These are phyloP conservation scores for Phytophthora pistaciae DNA, from an alignment of 352 stramenopile species.

Conservation along the genomic window DNA sequence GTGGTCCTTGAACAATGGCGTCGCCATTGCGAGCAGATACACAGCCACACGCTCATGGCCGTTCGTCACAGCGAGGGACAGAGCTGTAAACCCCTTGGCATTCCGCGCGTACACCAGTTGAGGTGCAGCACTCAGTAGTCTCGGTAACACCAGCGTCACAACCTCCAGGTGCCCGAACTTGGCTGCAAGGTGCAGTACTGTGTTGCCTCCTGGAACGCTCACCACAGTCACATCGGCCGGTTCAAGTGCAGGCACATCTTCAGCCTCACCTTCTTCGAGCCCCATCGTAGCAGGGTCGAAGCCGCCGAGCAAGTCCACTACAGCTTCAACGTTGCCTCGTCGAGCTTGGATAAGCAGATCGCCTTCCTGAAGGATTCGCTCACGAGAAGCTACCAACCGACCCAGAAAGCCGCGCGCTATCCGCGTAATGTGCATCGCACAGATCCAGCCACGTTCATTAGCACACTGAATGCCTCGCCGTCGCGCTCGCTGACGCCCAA, in stretches of 20 bases:
- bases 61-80: conserved; percentile 58
- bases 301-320: conserved; percentile 74
- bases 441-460: conserved; percentile 43
- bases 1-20: conserved; percentile 43
- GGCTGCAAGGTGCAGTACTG: conserved; percentile 58
- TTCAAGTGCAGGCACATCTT: conserved; percentile 18
- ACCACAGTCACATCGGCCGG: conserved; percentile 47
- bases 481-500: conserved; percentile 42
- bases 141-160: conserved; percentile 59
- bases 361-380: conserved; percentile 41
- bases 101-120: conserved; percentile 52
- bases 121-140: conserved; percentile 36
- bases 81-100: conserved; percentile 44
- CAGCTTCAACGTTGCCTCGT: conserved; percentile 54
- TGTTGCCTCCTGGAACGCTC: conserved; percentile 45
- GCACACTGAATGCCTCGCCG: conserved; percentile 37
- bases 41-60: conserved; percentile 60
- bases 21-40: conserved; percentile 68
- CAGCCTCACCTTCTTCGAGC: not conserved
- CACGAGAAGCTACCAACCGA: conserved; percentile 30
- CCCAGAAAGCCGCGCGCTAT: conserved; percentile 67
- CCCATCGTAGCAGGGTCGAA: conserved; percentile 39
- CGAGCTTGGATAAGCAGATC: conserved; percentile 69
- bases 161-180: conserved; percentile 60
- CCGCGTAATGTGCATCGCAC: conserved; percentile 52